Conservation (phyloP, 495 filamentous ascomycete species). For the Hypoxylon perforatum region DNA sequence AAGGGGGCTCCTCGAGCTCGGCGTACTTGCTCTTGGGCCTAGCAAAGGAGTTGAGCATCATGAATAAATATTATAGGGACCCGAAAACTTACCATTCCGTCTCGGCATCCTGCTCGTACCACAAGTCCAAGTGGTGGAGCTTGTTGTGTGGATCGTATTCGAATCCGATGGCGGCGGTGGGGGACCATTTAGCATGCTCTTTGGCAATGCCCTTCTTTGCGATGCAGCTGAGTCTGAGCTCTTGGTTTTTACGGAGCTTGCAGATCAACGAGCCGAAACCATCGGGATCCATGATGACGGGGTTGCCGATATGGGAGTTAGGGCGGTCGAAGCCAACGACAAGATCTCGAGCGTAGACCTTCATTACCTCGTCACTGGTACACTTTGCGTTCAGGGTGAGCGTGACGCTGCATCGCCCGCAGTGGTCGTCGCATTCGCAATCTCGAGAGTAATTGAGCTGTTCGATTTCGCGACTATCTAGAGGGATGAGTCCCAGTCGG, state of each 20-base stretch:
- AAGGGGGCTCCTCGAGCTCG: constrained; percentile 82
- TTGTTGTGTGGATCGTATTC: constrained; percentile 99
- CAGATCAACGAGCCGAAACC: constrained; percentile 83
- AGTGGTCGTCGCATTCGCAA: constrained; percentile 94
- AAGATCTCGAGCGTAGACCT: constrained; percentile 89
- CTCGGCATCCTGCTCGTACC: constrained; percentile 87
- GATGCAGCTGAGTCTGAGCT: constrained; percentile 87
- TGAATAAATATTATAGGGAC: not conserved
- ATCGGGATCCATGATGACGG: constrained; percentile 86
- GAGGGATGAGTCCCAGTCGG: constrained; percentile 89
- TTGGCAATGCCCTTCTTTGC: constrained; percentile 99
- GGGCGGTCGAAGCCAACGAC: constrained; percentile 77
- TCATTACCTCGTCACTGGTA: constrained; percentile 83
- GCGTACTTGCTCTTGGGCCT: constrained; percentile 91
- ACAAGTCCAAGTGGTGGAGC: constrained; percentile 85
- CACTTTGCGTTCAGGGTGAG: constrained; percentile 86
- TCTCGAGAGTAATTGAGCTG: constrained; percentile 88
- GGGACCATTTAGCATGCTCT: constrained; percentile 98
- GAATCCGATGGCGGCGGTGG: constrained; percentile 90
- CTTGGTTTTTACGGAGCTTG: constrained; percentile 88
- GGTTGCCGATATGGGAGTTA: constrained; percentile 70
- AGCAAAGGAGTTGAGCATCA: constrained; percentile 20
- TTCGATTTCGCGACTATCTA: constrained; percentile 85
- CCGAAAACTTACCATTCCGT: constrained; percentile 83
- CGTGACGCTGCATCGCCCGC: constrained; percentile 87